These are phyloP conservation scores for Aethionema arabicum DNA, from an alignment of 345 rosid species.

Conservation along the genomic window DNA sequence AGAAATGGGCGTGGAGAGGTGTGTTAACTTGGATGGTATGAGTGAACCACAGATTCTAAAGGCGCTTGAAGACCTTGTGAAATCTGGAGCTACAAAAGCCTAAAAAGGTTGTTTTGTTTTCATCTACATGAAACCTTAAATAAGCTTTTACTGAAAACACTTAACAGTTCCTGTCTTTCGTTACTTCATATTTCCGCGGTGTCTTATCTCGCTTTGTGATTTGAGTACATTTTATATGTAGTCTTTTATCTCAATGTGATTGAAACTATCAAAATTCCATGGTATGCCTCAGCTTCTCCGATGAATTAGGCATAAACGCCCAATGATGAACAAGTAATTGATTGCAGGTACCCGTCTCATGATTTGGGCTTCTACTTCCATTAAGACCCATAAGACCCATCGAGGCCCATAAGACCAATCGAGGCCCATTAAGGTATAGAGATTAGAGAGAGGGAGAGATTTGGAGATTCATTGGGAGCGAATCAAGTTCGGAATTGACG, in stretches of 20 bases:
- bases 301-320: too few relatives aligned
- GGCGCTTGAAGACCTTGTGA: slow-evolving; percentile 63
- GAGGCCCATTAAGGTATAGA: slow-evolving; percentile 1
- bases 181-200: not conserved
- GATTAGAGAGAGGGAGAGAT: too few relatives aligned
- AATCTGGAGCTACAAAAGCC: slow-evolving; percentile 49
- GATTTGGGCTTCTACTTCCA: too few relatives aligned
- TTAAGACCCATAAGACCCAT: too few relatives aligned
- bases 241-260: too few relatives aligned
- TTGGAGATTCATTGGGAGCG: not conserved
- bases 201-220: slow-evolving; percentile 5
- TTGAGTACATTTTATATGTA: slow-evolving; percentile 1
- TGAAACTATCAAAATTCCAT: too few relatives aligned
- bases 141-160: slow-evolving; percentile 24
- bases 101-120: slow-evolving; percentile 35
- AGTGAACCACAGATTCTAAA: slow-evolving; percentile 54
- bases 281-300: too few relatives aligned
- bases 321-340: too few relatives aligned
- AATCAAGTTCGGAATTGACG: slow-evolving; percentile 23
- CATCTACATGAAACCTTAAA: slow-evolving; percentile 16
- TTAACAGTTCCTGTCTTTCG: slow-evolving; percentile 15
- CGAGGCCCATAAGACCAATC: not conserved
- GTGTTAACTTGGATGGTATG: slow-evolving; percentile 60
- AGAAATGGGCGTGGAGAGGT: slow-evolving; percentile 76
- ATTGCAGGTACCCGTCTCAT: too few relatives aligned